phyloP scores from a whole-genome alignment of 2,329 filamentous ascomycete species.

The Paramyrothecium roridum region DNA sequence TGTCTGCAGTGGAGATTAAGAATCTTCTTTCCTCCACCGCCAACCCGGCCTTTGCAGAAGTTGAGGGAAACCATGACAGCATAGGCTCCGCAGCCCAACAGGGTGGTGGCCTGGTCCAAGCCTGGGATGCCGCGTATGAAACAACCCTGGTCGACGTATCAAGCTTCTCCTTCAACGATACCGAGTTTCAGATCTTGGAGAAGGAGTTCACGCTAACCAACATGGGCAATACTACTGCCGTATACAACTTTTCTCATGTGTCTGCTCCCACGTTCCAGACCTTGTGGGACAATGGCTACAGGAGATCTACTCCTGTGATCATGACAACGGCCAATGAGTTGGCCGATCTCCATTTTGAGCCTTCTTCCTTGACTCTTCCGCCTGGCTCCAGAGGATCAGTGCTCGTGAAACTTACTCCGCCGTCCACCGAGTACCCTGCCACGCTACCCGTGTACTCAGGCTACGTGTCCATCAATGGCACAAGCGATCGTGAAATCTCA shows the following conservation, averaged over 20 bases:
- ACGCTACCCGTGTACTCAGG: background rate
- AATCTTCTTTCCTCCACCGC: background rate
- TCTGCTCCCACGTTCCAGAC: background rate
- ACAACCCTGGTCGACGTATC: background rate
- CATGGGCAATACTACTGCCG: background rate
- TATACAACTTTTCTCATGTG: background rate
- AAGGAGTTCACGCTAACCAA: background rate
- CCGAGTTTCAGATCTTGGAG: background rate
- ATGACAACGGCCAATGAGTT: background rate
- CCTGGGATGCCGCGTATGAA: background rate
- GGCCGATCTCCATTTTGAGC: too few relatives aligned
- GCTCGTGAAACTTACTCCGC: background rate
- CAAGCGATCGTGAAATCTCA: background rate
- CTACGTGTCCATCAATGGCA: background rate
- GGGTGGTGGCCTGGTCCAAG: background rate
- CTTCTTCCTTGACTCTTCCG: background rate
- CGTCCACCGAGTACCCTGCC: background rate
- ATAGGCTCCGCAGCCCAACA: background rate
- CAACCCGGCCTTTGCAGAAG: background rate
- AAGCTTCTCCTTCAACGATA: background rate
- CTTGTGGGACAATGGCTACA: background rate
- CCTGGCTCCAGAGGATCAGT: background rate
- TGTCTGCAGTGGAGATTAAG: background rate
- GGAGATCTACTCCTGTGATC: background rate
- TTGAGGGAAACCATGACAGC: background rate